Base-by-base conservation (phyloP, 2,329 filamentous ascomycete genomes). In the Xylogone sp. region DNA sequence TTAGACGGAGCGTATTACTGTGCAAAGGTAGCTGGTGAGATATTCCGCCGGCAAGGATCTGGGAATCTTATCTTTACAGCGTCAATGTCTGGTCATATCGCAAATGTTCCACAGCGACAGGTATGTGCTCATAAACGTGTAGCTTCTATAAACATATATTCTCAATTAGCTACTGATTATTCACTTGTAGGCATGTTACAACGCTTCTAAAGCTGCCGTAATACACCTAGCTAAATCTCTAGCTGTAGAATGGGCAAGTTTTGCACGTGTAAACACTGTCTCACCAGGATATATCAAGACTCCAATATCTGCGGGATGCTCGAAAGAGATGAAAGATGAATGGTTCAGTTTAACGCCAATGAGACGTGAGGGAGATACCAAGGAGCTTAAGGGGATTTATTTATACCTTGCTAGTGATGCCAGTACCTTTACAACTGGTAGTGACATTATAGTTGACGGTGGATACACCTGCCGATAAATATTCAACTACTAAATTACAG, bases 361-460 rank as follows among this genome's bases (percentile, higher is more conserved):
- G 83, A 16, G 87, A 83, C 80, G 90, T 58, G 86, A 91, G 65
- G 90, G 86, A 9, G 76, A 84, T 57, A 74, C 82, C 2, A 79
- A 82, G 53, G 90, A 96, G 74, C 76, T 95, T 60, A 92, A 93
- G 74, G 90, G 88, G 19, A 86, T 86, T n/a, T 96, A 88, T 68
- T 70, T 95, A 45, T 94, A 91, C 70, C 75, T 95, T 51, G 87
- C 88, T 18, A 89, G 84, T 12, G 89, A 95, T 69, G 89, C 89
- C 3, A 82, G 86, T n/a, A 88, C 83, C 50, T 95, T 90, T 71
- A 90, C 86, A n/a, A 95, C 89, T 7, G 90, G 83, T 0, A 75
- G 80, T 9, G 86, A 91, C 67, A 75, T 94, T 53, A 71, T 88
- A 56, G 80, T 92, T 45, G 89, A 94, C 66, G 88, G 88, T 53